Percentiles rank a stretch among this genome's conserved stretches.
Conservation (phyloP, 805 yeast genomes). For the Candida krabiensis region DNA sequence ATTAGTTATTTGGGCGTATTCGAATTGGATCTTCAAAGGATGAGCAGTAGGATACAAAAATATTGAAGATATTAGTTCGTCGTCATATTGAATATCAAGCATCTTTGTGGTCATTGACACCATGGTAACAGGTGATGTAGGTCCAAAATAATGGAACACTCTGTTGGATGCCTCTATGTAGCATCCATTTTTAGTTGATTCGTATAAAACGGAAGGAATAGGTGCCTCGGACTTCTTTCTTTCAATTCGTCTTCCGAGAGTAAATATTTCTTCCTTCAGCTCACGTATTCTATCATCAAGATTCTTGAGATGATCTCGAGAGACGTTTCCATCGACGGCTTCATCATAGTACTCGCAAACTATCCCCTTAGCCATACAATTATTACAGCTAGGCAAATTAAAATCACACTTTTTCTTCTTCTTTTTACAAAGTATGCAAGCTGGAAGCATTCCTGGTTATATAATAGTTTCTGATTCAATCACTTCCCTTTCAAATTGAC, state of each 20-base stretch:
- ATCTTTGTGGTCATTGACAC: conserved; percentile 10
- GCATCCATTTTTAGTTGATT: conserved; percentile 12
- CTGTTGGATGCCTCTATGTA: conserved; percentile 14
- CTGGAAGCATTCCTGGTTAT: conserved; percentile 12
- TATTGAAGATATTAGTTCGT: not conserved
- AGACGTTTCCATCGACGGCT: conserved; percentile 16
- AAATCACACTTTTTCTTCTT: conserved; percentile 23
- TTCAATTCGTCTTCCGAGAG: conserved; percentile 13
- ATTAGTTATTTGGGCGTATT: conserved; percentile 12
- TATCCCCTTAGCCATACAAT: conserved; percentile 18
- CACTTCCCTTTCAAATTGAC: not conserved
- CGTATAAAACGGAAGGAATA: not conserved
- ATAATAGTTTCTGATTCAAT: too few species aligned
- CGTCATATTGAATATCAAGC: conserved; percentile 3
- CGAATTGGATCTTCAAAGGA: conserved; percentile 12
- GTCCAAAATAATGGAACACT: conserved; percentile 17
- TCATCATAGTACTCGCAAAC: conserved; percentile 23
- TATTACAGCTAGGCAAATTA: conserved; percentile 18
- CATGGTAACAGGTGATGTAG: conserved; percentile 16
- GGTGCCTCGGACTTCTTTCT: not conserved
- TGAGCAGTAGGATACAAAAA: conserved; percentile 2
- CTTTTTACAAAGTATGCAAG: conserved; percentile 18
- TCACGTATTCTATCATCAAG: conserved; percentile 15
- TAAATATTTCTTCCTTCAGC: conserved; percentile 14
- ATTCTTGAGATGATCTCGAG: conserved; percentile 16